These are phyloP conservation scores for Astrothelium subdiscretum DNA, from an alignment of 495 filamentous ascomycete genomes.

Conservation along the genomic window DNA sequence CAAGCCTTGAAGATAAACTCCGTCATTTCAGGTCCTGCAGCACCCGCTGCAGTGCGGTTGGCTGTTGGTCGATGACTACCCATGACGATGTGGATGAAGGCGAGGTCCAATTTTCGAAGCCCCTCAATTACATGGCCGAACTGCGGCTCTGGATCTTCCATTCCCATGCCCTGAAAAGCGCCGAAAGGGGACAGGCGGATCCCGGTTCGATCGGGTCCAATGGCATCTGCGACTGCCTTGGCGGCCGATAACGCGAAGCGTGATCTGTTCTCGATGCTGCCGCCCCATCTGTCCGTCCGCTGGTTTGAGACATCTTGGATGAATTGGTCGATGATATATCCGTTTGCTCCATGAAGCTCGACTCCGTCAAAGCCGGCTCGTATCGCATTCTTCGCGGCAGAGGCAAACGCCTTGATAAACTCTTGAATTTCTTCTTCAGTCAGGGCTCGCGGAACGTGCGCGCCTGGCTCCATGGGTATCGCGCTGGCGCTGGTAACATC, in stretches of 20 bases:
- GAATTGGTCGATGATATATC: slow-evolving; percentile 69
- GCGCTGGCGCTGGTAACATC: slow-evolving; percentile 39
- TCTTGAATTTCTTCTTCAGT: slow-evolving; percentile 45
- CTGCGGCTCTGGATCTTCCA: slow-evolving; percentile 50
- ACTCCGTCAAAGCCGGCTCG: slow-evolving; percentile 66
- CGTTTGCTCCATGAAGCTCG: slow-evolving; percentile 64
- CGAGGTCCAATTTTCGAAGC: slow-evolving; percentile 39
- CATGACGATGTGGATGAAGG: slow-evolving; percentile 54
- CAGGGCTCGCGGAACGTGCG: slow-evolving; percentile 38
- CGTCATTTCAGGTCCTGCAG: slow-evolving; percentile 28
- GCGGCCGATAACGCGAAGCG: slow-evolving; percentile 54
- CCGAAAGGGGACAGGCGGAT: slow-evolving; percentile 55
- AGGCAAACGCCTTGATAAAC: slow-evolving; percentile 45
- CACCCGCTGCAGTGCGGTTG: not conserved
- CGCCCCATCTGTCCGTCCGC: slow-evolving; percentile 56
- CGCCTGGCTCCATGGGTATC: slow-evolving; percentile 8
- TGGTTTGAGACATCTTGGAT: slow-evolving; percentile 49
- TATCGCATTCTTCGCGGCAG: slow-evolving; percentile 52
- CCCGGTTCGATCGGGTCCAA: slow-evolving; percentile 50
- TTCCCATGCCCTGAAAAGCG: slow-evolving; percentile 53
- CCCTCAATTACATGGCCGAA: slow-evolving; percentile 43
- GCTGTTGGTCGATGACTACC: slow-evolving; percentile 4
- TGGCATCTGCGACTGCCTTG: slow-evolving; percentile 49
- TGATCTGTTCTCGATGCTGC: slow-evolving; percentile 57
- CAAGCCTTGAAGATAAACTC: slow-evolving; percentile 40